Evolutionary conservation across 192 early-diverging fungal species (phyloP).

Genomic region (Backusella liffmaniae): DNA sequence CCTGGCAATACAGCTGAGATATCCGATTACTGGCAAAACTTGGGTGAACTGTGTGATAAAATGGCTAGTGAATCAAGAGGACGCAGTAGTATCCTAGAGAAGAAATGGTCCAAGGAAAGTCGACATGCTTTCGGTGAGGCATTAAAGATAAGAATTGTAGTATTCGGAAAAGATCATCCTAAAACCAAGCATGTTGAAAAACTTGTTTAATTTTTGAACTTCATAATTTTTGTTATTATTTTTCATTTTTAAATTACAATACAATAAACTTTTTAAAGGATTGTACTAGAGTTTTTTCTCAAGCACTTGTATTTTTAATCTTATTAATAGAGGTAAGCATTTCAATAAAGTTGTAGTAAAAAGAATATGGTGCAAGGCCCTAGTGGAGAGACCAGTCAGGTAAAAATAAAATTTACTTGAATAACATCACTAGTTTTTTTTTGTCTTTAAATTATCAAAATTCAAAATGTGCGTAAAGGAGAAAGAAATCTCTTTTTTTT

Average conservation of each 20-base stretch:
- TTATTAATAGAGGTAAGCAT: too few species aligned
- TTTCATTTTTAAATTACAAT: not conserved
- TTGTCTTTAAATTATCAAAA: not conserved
- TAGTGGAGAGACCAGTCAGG: too few species aligned
- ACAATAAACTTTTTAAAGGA: not conserved
- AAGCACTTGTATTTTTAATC: too few species aligned
- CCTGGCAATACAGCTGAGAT: slow-evolving; percentile 57
- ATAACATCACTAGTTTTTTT: not conserved
- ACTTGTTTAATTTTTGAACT: not conserved
- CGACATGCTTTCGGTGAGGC: slow-evolving; percentile 29
- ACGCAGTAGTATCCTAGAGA: not conserved
- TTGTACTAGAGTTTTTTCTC: not conserved
- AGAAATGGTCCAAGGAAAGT: slow-evolving; percentile 41
- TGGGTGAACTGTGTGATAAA: slow-evolving; percentile 58
- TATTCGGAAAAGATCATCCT: slow-evolving; percentile 42
- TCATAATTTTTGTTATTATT: not conserved
- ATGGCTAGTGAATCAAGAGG: slow-evolving; percentile 41
- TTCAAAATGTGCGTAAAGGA: not conserved
- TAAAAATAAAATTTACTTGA: not conserved
- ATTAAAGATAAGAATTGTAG: slow-evolving; percentile 23
- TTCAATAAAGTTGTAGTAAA: too few species aligned
- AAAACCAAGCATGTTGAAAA: slow-evolving; percentile 28
- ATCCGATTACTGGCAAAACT: slow-evolving; percentile 53
- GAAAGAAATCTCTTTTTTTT: not conserved
- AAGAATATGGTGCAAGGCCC: too few species aligned